Conservation (phyloP, 2,329 filamentous ascomycete genomes). For the Trichoderma atroviride region DNA sequence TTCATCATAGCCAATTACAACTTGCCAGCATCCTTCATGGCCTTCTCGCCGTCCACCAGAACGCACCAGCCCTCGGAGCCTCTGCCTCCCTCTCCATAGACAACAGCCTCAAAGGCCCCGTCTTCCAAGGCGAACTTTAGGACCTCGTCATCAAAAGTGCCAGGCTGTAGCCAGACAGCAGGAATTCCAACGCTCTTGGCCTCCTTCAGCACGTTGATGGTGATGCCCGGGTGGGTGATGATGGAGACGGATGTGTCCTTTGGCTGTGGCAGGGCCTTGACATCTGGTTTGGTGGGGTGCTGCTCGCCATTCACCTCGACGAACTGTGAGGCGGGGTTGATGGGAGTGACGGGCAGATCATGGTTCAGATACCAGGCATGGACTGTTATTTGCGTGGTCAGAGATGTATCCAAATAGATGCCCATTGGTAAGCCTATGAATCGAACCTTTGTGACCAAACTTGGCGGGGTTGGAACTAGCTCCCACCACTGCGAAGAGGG, state of each 20-base stretch:
- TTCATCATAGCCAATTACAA: conserved; percentile 36
- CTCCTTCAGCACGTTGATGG: conserved; percentile 72
- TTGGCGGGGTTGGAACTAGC: conserved; percentile 83
- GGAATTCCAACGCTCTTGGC: conserved; percentile 73
- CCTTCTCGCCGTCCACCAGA: conserved; percentile 76
- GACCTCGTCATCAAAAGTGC: conserved; percentile 78
- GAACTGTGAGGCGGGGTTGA: conserved; percentile 72
- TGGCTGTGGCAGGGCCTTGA: conserved; percentile 67
- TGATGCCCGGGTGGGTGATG: conserved; percentile 82
- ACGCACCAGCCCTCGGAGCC: conserved; percentile 85
- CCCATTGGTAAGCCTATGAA: neutral
- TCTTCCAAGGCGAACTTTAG: conserved; percentile 67
- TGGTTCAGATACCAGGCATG: conserved; percentile 86
- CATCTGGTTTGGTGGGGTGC: conserved; percentile 66
- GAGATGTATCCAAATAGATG: neutral
- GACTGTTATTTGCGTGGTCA: conserved; percentile 54
- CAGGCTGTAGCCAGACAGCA: conserved; percentile 88
- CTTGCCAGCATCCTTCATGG: conserved; percentile 60
- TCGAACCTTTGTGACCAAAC: conserved; percentile 80
- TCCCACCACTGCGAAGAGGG: conserved; percentile 84
- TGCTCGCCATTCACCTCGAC: conserved; percentile 63
- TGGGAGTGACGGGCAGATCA: conserved; percentile 73
- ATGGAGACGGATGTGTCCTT: conserved; percentile 76
- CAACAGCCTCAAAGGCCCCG: conserved; percentile 68
- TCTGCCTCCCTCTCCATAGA: conserved; percentile 63